A percentile compares a stretch with the other conserved stretches of the same genome.
Conservation (phyloP, 2,329 filamentous ascomycete species). For the Phoma sp. region DNA sequence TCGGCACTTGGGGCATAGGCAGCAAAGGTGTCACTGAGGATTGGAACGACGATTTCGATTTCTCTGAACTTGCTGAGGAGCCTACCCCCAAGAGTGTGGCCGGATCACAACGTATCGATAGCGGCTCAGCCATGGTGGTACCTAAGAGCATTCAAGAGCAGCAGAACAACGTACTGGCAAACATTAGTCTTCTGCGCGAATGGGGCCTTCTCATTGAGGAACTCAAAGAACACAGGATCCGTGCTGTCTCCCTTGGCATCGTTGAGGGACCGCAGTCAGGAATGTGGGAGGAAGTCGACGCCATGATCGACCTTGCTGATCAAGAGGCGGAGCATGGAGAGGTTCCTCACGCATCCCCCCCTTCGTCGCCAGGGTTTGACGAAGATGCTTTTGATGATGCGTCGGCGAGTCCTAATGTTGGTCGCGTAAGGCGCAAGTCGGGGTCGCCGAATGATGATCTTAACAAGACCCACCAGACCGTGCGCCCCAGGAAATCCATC, state of each 20-base stretch:
- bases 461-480: conserved; percentile 31
- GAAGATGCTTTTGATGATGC: conserved; percentile 65
- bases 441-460: conserved; percentile 39
- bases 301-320: conserved; percentile 84
- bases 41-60: conserved; percentile 91
- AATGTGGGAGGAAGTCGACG: conserved; percentile 83
- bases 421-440: conserved; percentile 38
- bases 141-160: conserved; percentile 81
- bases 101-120: conserved; percentile 53
- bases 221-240: conserved; percentile 76
- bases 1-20: conserved; percentile 83
- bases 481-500: conserved; percentile 42
- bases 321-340: conserved; percentile 69
- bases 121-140: conserved; percentile 68
- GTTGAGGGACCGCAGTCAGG: conserved; percentile 65
- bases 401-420: conserved; percentile 46
- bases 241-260: conserved; percentile 73
- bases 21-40: conserved; percentile 83
- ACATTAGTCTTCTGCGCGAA: conserved; percentile 84
- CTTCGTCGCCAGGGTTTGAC: conserved; percentile 65
- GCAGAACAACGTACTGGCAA: conserved; percentile 81
- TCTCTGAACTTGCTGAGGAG: conserved; percentile 62
- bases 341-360: conserved; percentile 59
- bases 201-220: conserved; percentile 83
- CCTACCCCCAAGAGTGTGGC: conserved; percentile 37